Conservation (phyloP, 1,284 basidiomycete genomes). For the Trichosporon coremiiforme region DNA sequence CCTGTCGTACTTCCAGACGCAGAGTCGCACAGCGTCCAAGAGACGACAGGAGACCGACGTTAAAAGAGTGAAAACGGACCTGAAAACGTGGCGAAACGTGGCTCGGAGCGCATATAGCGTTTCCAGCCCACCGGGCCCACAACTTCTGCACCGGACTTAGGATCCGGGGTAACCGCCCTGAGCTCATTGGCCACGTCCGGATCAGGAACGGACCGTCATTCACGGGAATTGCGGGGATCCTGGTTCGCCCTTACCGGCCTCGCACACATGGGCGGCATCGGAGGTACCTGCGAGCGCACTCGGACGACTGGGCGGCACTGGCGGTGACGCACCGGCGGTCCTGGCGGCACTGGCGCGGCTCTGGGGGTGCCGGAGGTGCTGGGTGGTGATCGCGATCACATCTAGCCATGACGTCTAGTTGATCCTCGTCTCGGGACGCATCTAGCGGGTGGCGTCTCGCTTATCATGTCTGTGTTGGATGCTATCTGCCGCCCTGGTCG, state of each 20-base stretch:
- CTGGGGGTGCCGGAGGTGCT: no score
- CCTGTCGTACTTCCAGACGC: no score
- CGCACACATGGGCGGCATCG: neutral
- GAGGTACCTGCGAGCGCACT: neutral
- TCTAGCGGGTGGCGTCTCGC: no score
- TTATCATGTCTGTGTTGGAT: neutral
- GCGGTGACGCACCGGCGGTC: no score
- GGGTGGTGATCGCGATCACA: neutral
- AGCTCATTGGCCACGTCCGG: neutral
- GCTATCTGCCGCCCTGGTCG: neutral
- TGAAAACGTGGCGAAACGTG: neutral
- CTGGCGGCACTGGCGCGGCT: no score
- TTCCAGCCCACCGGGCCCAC: neutral
- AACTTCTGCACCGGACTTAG: neutral
- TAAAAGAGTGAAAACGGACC: no score
- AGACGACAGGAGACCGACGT: no score
- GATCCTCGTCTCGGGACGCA: neutral
- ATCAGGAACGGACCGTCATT: neutral
- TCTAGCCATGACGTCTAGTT: neutral
- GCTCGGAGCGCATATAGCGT: constrained; percentile 11
- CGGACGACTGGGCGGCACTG: no score
- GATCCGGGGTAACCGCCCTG: neutral
- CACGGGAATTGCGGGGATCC: neutral
- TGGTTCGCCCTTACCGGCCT: neutral
- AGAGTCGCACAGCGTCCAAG: no score